Percentiles rank a stretch among this genome's conserved stretches.
These are phyloP conservation scores for Carex scoparia DNA, from an alignment of 176 grass and related monocot genomes.

Conservation along the genomic window DNA sequence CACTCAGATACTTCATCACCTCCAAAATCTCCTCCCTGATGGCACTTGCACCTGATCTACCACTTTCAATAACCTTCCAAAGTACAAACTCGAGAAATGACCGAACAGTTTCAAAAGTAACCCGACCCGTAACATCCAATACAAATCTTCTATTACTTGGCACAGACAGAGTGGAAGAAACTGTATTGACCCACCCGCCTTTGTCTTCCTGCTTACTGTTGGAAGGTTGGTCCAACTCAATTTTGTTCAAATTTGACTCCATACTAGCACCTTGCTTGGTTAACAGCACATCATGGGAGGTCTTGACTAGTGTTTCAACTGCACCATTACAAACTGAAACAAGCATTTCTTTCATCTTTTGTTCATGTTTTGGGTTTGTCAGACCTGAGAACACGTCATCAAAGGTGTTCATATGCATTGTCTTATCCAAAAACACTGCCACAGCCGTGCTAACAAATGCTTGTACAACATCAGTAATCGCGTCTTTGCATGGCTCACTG, in stretches of 20 bases:
- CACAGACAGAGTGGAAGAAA: constrained; percentile 60
- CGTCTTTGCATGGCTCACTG: constrained; percentile 38
- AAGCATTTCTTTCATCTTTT: constrained; percentile 69
- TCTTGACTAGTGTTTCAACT: constrained; percentile 83
- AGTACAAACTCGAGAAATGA: constrained; percentile 87
- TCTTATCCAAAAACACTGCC: constrained; percentile 86
- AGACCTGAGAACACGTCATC: constrained; percentile 82
- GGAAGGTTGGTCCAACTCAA: background rate
- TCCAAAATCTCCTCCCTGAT: constrained; percentile 37
- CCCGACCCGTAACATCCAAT: constrained; percentile 82
- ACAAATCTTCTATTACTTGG: constrained; percentile 77
- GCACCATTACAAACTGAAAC: constrained; percentile 73
- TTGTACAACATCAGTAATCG: constrained; percentile 46
- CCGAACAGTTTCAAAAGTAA: constrained; percentile 88
- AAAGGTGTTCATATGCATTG: constrained; percentile 90
- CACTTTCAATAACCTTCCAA: constrained; percentile 59
- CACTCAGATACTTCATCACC: constrained; percentile 55
- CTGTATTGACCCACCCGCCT: constrained; percentile 53
- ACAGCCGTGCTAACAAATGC: constrained; percentile 63
- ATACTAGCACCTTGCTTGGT: constrained; percentile 11
- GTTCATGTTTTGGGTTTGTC: constrained; percentile 66
- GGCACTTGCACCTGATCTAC: constrained; percentile 31
- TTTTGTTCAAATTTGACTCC: background rate
- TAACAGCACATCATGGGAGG: constrained; percentile 55
- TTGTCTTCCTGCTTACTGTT: constrained; percentile 14